A percentile compares a stretch with the other conserved stretches of the same genome.
Conservation (phyloP, 2,329 filamentous ascomycete species). For the Onygenales sp. region DNA sequence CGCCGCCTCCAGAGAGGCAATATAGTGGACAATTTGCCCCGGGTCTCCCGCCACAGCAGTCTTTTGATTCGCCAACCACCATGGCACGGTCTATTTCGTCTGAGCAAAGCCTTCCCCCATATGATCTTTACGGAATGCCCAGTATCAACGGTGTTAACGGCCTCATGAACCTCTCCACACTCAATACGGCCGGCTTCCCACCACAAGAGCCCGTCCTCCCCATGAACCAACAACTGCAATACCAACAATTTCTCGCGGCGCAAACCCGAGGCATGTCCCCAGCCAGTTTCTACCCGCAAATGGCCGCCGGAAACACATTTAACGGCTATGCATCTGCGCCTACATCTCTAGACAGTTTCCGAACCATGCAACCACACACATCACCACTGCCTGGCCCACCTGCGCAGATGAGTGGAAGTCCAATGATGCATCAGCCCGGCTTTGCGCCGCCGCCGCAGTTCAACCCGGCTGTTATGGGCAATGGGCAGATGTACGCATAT, state of each 20-base stretch:
- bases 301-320: constrained; percentile 33
- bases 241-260: constrained; percentile 45
- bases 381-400: constrained; percentile 26
- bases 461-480: constrained; percentile 32
- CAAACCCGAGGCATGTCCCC: constrained; percentile 34
- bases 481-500: constrained; percentile 40
- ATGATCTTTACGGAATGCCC: constrained; percentile 30
- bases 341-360: constrained; percentile 32
- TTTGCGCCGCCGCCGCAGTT: constrained; percentile 35
- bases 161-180: constrained; percentile 2
- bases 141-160: constrained; percentile 24
- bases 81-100: constrained; percentile 23
- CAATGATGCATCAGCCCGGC: constrained; percentile 40
- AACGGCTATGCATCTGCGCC: constrained; percentile 30
- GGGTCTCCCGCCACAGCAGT: constrained; percentile 22
- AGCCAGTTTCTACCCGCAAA: constrained; percentile 36
- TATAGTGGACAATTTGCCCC: constrained; percentile 32
- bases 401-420: constrained; percentile 27
- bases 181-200: constrained; percentile 18
- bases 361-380: constrained; percentile 29
- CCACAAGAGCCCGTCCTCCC: constrained; percentile 31
- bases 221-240: constrained; percentile 44
- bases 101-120: constrained; percentile 26
- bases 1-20: constrained; percentile 32
- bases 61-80: constrained; percentile 22